phyloP scores from a whole-genome alignment of 148 eudicot species.

The Bassia scoparia region DNA sequence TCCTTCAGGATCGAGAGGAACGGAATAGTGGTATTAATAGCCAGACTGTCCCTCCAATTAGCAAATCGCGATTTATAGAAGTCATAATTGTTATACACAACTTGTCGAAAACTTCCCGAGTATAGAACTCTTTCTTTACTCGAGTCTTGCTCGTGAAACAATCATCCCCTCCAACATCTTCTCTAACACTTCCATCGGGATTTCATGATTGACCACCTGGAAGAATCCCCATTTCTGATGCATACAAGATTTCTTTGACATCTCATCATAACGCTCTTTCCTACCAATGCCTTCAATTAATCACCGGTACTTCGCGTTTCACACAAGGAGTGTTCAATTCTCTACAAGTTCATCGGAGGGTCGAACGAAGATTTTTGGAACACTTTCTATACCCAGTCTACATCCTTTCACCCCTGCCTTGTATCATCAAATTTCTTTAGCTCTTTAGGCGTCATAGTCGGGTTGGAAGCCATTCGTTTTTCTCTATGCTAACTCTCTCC shows the following conservation, averaged over 20 bases:
- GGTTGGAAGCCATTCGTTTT: too few species aligned
- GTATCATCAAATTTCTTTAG: not conserved
- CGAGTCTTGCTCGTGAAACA: constrained; percentile 41
- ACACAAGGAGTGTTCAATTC: constrained; percentile 7
- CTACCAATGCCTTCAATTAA: constrained; percentile 12
- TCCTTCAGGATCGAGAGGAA: constrained; percentile 22
- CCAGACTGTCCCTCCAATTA: constrained; percentile 43
- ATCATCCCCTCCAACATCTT: constrained; percentile 25
- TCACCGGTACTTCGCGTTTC: constrained; percentile 20
- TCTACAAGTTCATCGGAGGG: constrained; percentile 24
- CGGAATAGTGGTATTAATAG: constrained; percentile 13
- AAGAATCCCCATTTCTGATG: constrained; percentile 36
- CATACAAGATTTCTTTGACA: constrained; percentile 11
- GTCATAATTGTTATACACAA: constrained; percentile 34
- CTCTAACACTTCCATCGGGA: constrained; percentile 24
- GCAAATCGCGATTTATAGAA: constrained; percentile 20
- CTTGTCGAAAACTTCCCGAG: constrained; percentile 29
- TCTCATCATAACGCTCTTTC: not conserved
- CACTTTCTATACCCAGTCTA: constrained; percentile 21
- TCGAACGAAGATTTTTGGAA: constrained; percentile 37
- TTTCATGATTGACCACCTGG: constrained; percentile 44
- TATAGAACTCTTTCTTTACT: constrained; percentile 31
- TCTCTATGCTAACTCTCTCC: too few species aligned
- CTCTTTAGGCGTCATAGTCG: not conserved
- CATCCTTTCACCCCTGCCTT: not conserved